A percentile compares a stretch with the other conserved stretches of the same genome.
phyloP scores from a whole-genome alignment of 108 stramenopile genomes.

The Aureococcus anophagefferens region DNA sequence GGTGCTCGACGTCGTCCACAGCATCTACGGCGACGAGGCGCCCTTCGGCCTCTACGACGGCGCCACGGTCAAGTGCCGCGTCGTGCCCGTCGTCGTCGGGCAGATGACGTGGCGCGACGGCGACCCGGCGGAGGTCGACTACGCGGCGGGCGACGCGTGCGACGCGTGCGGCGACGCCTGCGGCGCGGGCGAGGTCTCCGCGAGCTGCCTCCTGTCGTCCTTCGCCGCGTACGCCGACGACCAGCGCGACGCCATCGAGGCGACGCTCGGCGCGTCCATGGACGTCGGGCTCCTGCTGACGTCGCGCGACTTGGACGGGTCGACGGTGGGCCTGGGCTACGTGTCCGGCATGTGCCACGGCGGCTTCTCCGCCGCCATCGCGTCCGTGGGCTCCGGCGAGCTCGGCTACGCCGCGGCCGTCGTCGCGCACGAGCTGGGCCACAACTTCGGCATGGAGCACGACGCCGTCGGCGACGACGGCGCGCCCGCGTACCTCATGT shows the following conservation, averaged over 20 bases:
- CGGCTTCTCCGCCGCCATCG: background rate
- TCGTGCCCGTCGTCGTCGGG: background rate
- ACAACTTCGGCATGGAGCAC: conserved; percentile 10
- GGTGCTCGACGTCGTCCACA: background rate
- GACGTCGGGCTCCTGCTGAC: background rate
- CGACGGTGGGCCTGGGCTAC: background rate
- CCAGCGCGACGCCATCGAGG: background rate
- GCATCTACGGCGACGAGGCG: background rate
- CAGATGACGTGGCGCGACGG: background rate
- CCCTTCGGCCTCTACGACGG: background rate
- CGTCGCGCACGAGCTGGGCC: conserved; percentile 13
- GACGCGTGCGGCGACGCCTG: background rate
- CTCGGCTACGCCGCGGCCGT: background rate
- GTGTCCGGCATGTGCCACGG: background rate
- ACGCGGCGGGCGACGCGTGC: background rate
- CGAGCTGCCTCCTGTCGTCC: background rate
- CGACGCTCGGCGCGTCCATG: background rate
- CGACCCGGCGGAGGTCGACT: background rate
- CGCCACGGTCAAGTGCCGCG: background rate
- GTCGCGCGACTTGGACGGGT: background rate
- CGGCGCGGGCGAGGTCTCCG: background rate
- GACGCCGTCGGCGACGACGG: background rate
- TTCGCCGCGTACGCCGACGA: background rate
- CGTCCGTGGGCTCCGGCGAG: background rate
- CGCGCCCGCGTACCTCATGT: background rate